Evolutionary conservation across 2,329 filamentous ascomycete species (phyloP).

Genomic region (Alternaria longipes): DNA sequence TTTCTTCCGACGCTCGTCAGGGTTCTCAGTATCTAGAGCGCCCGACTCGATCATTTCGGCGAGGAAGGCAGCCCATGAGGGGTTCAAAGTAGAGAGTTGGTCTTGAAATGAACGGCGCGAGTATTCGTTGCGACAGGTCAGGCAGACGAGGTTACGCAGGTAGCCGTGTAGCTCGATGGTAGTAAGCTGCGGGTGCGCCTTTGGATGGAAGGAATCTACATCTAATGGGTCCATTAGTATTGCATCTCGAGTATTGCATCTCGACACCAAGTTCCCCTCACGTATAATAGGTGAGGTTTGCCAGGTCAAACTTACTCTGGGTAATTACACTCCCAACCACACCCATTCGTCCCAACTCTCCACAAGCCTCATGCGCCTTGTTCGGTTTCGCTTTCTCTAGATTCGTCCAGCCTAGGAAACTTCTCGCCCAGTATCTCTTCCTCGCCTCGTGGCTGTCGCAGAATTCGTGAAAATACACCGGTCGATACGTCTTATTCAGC

Average conservation of each 20-base stretch:
- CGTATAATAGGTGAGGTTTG: not conserved
- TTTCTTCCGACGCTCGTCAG: conserved; percentile 69
- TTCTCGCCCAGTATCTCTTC: conserved; percentile 95
- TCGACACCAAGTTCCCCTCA: not conserved
- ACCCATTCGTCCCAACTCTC: conserved; percentile 75
- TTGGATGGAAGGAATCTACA: conserved; percentile 90
- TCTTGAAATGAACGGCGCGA: conserved; percentile 78
- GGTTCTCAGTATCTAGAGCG: conserved; percentile 80
- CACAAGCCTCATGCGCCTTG: conserved; percentile 78
- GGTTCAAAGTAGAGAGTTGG: conserved; percentile 80
- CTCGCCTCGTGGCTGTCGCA: conserved; percentile 80
- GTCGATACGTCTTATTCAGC: conserved; percentile 86
- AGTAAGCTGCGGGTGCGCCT: conserved; percentile 75
- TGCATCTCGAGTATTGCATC: not conserved
- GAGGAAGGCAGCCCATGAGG: conserved; percentile 82
- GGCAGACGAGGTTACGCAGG: conserved; percentile 81
- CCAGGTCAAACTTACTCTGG: conserved; percentile 66
- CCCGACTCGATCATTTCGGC: conserved; percentile 75
- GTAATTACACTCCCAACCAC: conserved; percentile 82
- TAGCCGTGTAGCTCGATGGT: conserved; percentile 93
- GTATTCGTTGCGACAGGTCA: conserved; percentile 77
- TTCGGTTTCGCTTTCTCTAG: conserved; percentile 83
- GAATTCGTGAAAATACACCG: conserved; percentile 95
- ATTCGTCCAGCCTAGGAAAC: conserved; percentile 90
- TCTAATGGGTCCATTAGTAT: conserved; percentile 54